phyloP scores from a whole-genome alignment of 768 basidiomycete genomes.

The Trametes gibbosa region DNA sequence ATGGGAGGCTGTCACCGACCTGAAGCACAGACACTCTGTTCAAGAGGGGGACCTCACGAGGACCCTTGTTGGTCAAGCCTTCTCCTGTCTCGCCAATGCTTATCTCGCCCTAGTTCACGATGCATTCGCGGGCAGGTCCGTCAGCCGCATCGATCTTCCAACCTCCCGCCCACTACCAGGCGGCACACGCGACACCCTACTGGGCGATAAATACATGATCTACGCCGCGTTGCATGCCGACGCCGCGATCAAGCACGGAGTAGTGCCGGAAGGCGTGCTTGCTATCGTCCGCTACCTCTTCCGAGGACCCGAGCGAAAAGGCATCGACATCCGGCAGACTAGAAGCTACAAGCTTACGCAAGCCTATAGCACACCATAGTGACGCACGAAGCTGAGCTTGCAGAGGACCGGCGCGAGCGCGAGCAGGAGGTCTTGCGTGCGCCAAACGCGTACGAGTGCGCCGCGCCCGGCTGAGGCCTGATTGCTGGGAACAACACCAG shows the following conservation, averaged over 20 bases:
- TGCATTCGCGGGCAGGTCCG: not conserved
- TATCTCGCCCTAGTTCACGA: not conserved
- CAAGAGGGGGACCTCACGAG: not conserved
- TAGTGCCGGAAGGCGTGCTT: constrained; percentile 11
- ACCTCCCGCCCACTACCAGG: not conserved
- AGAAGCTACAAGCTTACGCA: constrained; percentile 5
- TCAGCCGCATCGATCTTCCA: not conserved
- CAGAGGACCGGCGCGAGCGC: not conserved
- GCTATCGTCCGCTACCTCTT: constrained; percentile 1
- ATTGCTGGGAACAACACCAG: constrained; percentile 14
- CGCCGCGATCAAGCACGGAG: constrained; percentile 4
- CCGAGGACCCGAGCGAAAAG: not conserved
- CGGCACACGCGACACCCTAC: not conserved
- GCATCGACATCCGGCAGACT: not conserved
- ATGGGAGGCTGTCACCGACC: not conserved
- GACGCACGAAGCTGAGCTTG: constrained; percentile 9
- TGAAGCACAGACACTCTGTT: not conserved
- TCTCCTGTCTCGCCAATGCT: not conserved
- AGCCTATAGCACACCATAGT: constrained; percentile 11
- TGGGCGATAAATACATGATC: not conserved
- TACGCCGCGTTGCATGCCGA: constrained; percentile 12
- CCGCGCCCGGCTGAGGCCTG: constrained; percentile 21
- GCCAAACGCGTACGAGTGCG: constrained; percentile 18
- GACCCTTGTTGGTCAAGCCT: not conserved
- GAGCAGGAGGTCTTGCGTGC: constrained; percentile 11